A percentile compares a stretch with the other conserved stretches of the same genome.
phyloP scores from a whole-genome alignment of 2,329 filamentous ascomycete genomes.

The Aspergillus fischeri region DNA sequence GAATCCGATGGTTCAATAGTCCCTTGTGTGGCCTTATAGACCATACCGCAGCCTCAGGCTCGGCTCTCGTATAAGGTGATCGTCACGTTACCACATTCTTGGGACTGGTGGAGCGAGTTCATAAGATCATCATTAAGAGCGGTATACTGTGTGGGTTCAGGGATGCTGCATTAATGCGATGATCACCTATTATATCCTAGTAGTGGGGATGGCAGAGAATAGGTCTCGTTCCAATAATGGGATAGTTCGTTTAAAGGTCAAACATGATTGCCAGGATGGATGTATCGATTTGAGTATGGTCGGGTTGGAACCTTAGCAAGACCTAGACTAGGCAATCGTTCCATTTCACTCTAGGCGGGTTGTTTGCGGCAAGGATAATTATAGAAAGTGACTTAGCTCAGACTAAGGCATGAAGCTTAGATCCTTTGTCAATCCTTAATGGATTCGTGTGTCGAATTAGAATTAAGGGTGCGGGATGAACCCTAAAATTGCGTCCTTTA shows the following conservation, averaged over 20 bases:
- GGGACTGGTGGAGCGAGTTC: background rate
- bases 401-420: background rate
- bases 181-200: too few species aligned
- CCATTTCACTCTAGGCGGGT: background rate
- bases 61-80: background rate
- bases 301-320: background rate
- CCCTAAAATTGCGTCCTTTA: background rate
- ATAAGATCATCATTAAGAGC: background rate
- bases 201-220: background rate
- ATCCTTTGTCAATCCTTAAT: background rate
- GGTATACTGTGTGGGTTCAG: background rate
- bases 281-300: background rate
- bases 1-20: background rate
- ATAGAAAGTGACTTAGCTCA: background rate
- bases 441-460: background rate
- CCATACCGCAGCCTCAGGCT: background rate
- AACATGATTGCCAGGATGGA: background rate
- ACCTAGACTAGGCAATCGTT: too few species aligned
- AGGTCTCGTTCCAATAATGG: too few species aligned
- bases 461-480: background rate
- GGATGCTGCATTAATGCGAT: background rate
- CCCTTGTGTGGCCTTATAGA: background rate
- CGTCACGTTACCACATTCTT: background rate
- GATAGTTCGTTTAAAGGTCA: background rate
- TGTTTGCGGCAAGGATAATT: background rate